Evolutionary conservation across 306 rosid genomes (phyloP).

Genomic region (Gastrolobium bilobum): DNA sequence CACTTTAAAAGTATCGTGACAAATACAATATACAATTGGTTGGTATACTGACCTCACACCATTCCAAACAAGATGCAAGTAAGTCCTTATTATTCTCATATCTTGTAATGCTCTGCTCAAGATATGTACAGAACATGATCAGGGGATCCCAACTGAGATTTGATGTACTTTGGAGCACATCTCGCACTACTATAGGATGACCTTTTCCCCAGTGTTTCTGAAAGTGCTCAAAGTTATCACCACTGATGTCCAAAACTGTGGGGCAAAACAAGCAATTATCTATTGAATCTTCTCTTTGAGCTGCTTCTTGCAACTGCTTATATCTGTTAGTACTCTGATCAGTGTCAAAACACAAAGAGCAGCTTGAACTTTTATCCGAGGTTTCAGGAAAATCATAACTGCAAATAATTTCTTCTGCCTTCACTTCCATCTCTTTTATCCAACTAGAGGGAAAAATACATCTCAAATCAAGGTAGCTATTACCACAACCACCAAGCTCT

Average conservation of each 20-base stretch:
- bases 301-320: constrained; percentile 78
- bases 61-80: constrained; percentile 83
- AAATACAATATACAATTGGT: constrained; percentile 30
- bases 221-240: constrained; percentile 88
- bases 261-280: constrained; percentile 87
- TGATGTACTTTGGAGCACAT: constrained; percentile 67
- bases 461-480: constrained; percentile 77
- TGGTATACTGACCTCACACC: constrained; percentile 91
- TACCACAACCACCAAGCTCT: constrained; percentile 78
- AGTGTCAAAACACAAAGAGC: constrained; percentile 75
- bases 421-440: constrained; percentile 85
- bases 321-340: constrained; percentile 61
- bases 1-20: constrained; percentile 30
- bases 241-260: constrained; percentile 64
- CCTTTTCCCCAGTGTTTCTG: constrained; percentile 98
- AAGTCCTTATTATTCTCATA: constrained; percentile 67
- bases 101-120: constrained; percentile 83
- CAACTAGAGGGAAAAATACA: constrained; percentile 70
- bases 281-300: constrained; percentile 74
- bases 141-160: constrained; percentile 89
- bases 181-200: constrained; percentile 87
- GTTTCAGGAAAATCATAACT: constrained; percentile 94
- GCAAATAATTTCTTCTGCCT: constrained; percentile 96
- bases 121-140: constrained; percentile 87
- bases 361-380: constrained; percentile 72